Base-by-base conservation (phyloP, 2,329 filamentous ascomycete species). In the Zymoseptoria crescenta region DNA sequence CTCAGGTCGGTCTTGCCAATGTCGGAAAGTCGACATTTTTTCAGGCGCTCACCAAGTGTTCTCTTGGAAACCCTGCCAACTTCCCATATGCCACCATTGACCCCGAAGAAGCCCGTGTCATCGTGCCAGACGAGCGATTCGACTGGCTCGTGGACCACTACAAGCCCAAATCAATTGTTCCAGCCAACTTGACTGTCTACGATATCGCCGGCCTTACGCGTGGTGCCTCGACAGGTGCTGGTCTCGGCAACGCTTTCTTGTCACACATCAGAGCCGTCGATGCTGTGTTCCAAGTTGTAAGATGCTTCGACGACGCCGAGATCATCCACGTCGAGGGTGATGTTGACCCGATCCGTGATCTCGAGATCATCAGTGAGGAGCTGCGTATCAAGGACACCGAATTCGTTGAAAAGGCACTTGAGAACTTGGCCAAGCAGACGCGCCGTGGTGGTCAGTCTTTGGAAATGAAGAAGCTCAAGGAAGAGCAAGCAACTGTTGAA, bases 241-340 rank as follows among this genome's bases (percentile, higher is more conserved):
- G 94, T 82, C 87, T 99, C 62, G 94, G 94, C 71, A 99, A 99
- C 75, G 85, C 93, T 68, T 99, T 99, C 85, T 81, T 99, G 79
- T 97, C 94, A 45, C 94, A 99, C 77, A 99, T 99, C 70, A 91
- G 95, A 74, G 94, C 94, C 72, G 65, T 75, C 66, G 59, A 79
- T 71, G 62, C 74, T 65, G 65, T 73, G 67, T 71, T 75, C 66
- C 69, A 76, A 66, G 69, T 76, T 56, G 70, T 75, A 27, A 72
- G 74, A 64, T 72, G 72, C 69, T 74, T 99, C 78, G 95, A 99
- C 74, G 94, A 99, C 81, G 94, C 93, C 61, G 94, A 99, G 79
- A 99, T 99, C 71, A 97, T 96, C 70, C 94, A 99, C 83, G 92
- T 99, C 66, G 95, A 99, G 82, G 95, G 94, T 74, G 94, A 99